These are phyloP conservation scores for Quercus bicolor DNA, from an alignment of 306 rosid species.

Conservation along the genomic window DNA sequence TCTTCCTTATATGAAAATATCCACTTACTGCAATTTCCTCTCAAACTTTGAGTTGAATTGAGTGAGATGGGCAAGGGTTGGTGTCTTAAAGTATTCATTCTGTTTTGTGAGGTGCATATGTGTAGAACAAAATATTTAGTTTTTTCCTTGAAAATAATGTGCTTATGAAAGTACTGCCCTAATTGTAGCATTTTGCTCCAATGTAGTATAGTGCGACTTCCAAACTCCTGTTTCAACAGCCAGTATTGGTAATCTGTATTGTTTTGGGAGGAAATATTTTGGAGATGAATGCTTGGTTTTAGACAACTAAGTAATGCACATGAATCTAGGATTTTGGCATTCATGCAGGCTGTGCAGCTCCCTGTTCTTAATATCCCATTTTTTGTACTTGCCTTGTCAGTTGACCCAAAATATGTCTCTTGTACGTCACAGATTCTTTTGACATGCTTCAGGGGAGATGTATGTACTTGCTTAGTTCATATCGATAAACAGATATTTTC, in stretches of 20 bases:
- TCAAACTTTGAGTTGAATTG: background rate
- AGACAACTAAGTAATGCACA: background rate
- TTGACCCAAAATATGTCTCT: background rate
- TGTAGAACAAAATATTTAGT: background rate
- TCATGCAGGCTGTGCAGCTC: background rate
- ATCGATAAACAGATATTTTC: slow-evolving; percentile 51
- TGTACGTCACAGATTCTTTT: slow-evolving; percentile 48
- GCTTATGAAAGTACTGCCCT: background rate
- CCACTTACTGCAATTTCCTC: background rate
- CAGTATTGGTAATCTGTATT: too few species aligned
- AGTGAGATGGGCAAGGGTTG: background rate
- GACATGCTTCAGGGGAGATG: slow-evolving; percentile 56
- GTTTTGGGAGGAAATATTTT: background rate
- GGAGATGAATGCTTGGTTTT: background rate
- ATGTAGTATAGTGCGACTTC: background rate
- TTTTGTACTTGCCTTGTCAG: background rate
- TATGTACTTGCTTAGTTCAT: slow-evolving; percentile 64
- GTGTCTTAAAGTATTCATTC: background rate
- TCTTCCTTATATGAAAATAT: background rate
- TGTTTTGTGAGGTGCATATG: background rate
- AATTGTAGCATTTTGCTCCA: background rate
- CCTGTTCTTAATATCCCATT: background rate
- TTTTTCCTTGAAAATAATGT: background rate
- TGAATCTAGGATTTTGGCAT: background rate
- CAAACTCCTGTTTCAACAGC: background rate